Percentiles rank a stretch among this genome's conserved stretches.
These are phyloP conservation scores for Aspergillus steynii DNA, from an alignment of 495 filamentous ascomycete genomes.

Conservation along the genomic window DNA sequence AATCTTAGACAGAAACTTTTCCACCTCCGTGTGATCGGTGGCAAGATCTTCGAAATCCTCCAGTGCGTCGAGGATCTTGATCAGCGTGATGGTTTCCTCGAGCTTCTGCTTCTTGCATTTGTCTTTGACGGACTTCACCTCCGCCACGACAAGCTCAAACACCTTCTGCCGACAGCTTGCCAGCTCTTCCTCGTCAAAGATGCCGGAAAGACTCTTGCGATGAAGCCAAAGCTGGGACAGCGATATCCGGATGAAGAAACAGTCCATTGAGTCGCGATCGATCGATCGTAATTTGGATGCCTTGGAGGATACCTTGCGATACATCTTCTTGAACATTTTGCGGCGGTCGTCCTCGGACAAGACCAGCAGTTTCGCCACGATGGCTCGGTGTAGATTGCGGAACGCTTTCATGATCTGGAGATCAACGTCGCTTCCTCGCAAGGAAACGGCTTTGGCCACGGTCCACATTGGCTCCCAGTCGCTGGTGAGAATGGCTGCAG, in stretches of 20 bases:
- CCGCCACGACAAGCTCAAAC: constrained; percentile 37
- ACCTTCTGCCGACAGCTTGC: constrained; percentile 35
- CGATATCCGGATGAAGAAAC: constrained; percentile 41
- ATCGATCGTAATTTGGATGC: constrained; percentile 38
- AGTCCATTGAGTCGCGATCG: constrained; percentile 42
- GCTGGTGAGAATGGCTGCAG: constrained; percentile 36
- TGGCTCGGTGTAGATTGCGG: constrained; percentile 37
- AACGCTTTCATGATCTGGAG: constrained; percentile 47
- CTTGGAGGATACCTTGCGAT: constrained; percentile 33
- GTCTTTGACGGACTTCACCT: constrained; percentile 42
- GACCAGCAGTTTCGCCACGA: constrained; percentile 40
- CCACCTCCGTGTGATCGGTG: constrained; percentile 37
- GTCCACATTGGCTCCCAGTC: constrained; percentile 46
- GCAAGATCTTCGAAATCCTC: constrained; percentile 49
- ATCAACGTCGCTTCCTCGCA: constrained; percentile 38
- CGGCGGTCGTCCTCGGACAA: constrained; percentile 36
- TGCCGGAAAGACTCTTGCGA: constrained; percentile 30
- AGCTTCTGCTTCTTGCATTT: constrained; percentile 44
- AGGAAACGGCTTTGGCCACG: constrained; percentile 35
- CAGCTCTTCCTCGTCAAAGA: constrained; percentile 35
- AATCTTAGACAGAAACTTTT: constrained; percentile 41
- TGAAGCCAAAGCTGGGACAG: constrained; percentile 43
- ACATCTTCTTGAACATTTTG: constrained; percentile 40
- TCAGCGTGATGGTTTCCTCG: constrained; percentile 42
- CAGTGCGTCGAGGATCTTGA: constrained; percentile 45